Evolutionary conservation across 495 filamentous ascomycete species (phyloP), one percentile per base, ranked within the genome.

Genomic region (Hyphodiscus hymeniophilus): DNA sequence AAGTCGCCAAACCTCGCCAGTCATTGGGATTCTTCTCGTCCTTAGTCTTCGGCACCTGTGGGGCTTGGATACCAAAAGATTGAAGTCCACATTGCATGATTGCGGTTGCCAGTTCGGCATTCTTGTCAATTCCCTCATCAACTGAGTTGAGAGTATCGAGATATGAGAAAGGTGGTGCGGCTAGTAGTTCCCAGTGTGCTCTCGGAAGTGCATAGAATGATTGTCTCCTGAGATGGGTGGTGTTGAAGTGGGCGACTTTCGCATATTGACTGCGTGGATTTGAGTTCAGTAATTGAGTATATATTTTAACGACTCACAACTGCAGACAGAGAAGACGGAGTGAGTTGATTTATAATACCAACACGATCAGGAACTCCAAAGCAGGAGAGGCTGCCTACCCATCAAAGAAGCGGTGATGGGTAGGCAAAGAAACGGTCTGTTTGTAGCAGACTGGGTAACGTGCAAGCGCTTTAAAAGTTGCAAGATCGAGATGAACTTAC

Each of bases 151-250:
- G 76, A 6, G 79, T 85, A 16, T 86, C 73, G 10, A 95, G 70
- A 44, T 90, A 79, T 40, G 80, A 85, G 69, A 95, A 92, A 2
- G 89, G 91, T 1, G 84, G 79, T 26, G 74, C 72, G 0, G 87
- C 77, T 2, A 98, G 80, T 56, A 92, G 67, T 52, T 83, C 71
- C 80, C 87, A 89, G 55, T 98, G 90, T 1, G 70, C 66, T 24
- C 79, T 75, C 1, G 91, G 87, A n/a, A 98, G 72, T 12, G 87
- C 80, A 61, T 95, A 97, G 73, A 97, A 96, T 8, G 84, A 76
- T 63, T 88, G 89, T 10, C 92, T 81, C 7, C 94, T 80, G 11
- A 85, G 76, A 63, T 97, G 91, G 16, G 94, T 97, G 33, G 81
- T 80, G 63, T 92, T 91, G 62, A 79, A 76, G 57, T 96, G 92